Conservation (phyloP, 2,329 filamentous ascomycete genomes). For the Aaosphaeria arxii region DNA sequence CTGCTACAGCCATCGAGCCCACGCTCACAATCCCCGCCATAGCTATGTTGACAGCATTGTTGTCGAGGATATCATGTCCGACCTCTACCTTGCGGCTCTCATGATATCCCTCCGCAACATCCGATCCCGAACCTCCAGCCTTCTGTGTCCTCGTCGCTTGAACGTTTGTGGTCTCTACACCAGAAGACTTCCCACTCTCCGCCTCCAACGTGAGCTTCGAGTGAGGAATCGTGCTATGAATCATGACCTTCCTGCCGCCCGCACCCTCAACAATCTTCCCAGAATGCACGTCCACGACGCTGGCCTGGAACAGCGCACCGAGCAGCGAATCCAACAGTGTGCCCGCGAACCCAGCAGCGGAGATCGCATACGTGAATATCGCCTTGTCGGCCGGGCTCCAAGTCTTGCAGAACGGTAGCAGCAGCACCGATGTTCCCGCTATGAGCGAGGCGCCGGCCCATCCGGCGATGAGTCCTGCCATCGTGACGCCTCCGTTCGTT, state of each 20-base stretch:
- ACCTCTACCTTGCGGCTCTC: conserved; percentile 58
- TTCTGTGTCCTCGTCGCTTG: conserved; percentile 27
- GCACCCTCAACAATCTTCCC: conserved; percentile 88
- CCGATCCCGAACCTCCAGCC: conserved; percentile 18
- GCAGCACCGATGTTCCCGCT: conserved; percentile 63
- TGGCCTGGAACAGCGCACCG: conserved; percentile 80
- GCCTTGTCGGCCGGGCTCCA: conserved; percentile 20
- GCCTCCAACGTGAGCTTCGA: conserved; percentile 37
- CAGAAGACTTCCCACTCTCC: conserved; percentile 33
- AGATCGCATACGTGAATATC: conserved; percentile 54
- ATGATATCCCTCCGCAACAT: conserved; percentile 34
- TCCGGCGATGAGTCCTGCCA: conserved; percentile 70
- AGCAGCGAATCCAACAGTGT: conserved; percentile 85
- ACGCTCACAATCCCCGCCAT: conserved; percentile 85
- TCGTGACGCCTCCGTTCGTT: conserved; percentile 89
- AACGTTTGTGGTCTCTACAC: conserved; percentile 4
- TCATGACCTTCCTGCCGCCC: conserved; percentile 61
- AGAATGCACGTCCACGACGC: conserved; percentile 76
- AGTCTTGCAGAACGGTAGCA: conserved; percentile 66
- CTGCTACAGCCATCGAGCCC: conserved; percentile 62
- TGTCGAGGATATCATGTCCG: conserved; percentile 74
- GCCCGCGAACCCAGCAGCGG: conserved; percentile 71
- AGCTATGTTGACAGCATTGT: conserved; percentile 91
- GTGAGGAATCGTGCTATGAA: conserved; percentile 29
- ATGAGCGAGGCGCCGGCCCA: conserved; percentile 68